Evolutionary conservation across 371 early-diverging fungal genomes (phyloP).

Genomic region (Phascolomyces articulosus): DNA sequence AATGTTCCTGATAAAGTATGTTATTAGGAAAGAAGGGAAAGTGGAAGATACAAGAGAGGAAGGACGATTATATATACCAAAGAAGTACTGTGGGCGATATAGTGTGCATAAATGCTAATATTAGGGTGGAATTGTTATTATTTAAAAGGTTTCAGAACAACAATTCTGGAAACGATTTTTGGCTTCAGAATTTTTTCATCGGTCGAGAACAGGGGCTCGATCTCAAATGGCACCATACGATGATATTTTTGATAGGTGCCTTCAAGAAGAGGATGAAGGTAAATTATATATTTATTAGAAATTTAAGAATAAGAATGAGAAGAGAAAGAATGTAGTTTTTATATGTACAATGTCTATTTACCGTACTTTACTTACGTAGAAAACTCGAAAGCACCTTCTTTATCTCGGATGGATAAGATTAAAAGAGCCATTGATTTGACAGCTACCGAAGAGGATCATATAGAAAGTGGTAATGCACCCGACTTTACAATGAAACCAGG

Average conservation of each 20-base stretch:
- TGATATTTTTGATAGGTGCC: conserved; percentile 82
- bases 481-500: conserved; percentile 92
- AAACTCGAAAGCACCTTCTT: conserved; percentile 51
- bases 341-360: too few relatives aligned
- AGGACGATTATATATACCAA: too few relatives aligned
- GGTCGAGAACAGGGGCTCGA: conserved; percentile 68
- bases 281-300: neutral
- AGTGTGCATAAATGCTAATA: neutral
- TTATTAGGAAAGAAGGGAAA: neutral
- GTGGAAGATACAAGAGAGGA: too few relatives aligned
- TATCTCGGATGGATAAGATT: conserved; percentile 57
- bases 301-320: too few relatives aligned
- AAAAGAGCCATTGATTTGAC: conserved; percentile 79
- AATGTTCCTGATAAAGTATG: conserved; percentile 84
- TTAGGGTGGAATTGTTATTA: neutral
- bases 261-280: conserved; percentile 82
- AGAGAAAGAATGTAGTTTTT: too few relatives aligned
- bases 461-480: conserved; percentile 78
- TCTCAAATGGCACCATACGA: conserved; percentile 69
- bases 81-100: too few relatives aligned
- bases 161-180: conserved; percentile 91
- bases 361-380: conserved; percentile 21
- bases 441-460: conserved; percentile 80
- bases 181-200: conserved; percentile 86
- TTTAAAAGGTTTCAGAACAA: conserved; percentile 70